Evolutionary conservation across 2,329 filamentous ascomycete genomes (phyloP).

Genomic region (Biscogniauxia mediterranea): DNA sequence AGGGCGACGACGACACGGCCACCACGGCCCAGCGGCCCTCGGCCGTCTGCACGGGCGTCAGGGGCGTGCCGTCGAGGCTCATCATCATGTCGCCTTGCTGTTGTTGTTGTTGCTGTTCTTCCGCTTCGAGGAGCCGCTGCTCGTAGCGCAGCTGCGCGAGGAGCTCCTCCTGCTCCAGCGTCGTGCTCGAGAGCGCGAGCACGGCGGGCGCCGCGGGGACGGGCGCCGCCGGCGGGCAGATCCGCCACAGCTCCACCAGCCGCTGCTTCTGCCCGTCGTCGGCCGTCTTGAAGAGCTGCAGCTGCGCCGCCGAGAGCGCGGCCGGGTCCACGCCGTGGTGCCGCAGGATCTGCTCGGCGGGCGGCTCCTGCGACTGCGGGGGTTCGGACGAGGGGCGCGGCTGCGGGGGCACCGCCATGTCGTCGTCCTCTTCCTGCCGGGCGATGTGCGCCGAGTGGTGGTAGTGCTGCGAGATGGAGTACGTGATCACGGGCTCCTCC

Average conservation of each 20-base stretch:
- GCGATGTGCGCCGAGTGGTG: slow-evolving; percentile 72
- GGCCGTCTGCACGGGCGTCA: slow-evolving; percentile 48
- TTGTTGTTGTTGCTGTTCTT: slow-evolving; percentile 34
- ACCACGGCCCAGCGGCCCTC: slow-evolving; percentile 52
- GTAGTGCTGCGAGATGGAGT: slow-evolving; percentile 80
- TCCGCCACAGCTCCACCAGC: slow-evolving; percentile 81
- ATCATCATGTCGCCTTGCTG: slow-evolving; percentile 34
- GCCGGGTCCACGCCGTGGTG: slow-evolving; percentile 69
- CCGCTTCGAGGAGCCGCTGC: slow-evolving; percentile 29
- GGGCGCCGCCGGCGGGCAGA: slow-evolving; percentile 64
- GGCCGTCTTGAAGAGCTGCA: slow-evolving; percentile 76
- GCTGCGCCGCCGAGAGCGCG: slow-evolving; percentile 69
- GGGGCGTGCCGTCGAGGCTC: slow-evolving; percentile 53
- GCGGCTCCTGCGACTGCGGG: slow-evolving; percentile 46
- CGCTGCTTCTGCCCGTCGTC: slow-evolving; percentile 69
- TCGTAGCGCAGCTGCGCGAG: slow-evolving; percentile 63
- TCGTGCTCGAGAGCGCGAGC: slow-evolving; percentile 49
- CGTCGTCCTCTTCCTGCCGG: slow-evolving; percentile 36
- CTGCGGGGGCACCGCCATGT: slow-evolving; percentile 37
- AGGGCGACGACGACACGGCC: slow-evolving; percentile 26
- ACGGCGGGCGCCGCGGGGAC: slow-evolving; percentile 49
- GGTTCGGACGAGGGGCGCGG: slow-evolving; percentile 47
- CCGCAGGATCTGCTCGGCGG: slow-evolving; percentile 57
- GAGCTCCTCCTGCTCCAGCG: slow-evolving; percentile 55
- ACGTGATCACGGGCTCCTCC: slow-evolving; percentile 52